phyloP scores from a whole-genome alignment of 805 yeast species.

The Pachysolen tannophilus region DNA sequence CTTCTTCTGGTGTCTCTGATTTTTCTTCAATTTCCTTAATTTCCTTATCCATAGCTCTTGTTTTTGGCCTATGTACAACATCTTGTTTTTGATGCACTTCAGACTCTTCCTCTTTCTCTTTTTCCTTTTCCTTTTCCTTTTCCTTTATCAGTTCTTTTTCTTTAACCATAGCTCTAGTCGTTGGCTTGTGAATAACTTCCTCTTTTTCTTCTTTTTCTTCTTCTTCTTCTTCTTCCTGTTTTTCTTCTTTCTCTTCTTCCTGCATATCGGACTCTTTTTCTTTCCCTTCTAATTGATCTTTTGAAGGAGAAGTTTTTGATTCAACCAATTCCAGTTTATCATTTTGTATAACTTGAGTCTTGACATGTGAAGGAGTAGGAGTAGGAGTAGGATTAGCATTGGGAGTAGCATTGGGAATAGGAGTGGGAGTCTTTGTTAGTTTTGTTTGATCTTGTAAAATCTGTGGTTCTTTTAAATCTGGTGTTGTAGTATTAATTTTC shows the following conservation, averaged over 20 bases:
- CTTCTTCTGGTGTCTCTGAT: slow-evolving; percentile 3
- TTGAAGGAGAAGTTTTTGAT: too few relatives aligned
- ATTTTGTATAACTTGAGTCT: too few relatives aligned
- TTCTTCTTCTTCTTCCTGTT: slow-evolving; percentile 6
- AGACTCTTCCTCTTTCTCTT: slow-evolving; percentile 6
- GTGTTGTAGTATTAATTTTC: too few relatives aligned
- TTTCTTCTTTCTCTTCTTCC: slow-evolving; percentile 8
- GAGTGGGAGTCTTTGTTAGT: background rate
- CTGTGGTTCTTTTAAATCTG: too few relatives aligned
- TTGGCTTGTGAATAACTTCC: slow-evolving; percentile 5
- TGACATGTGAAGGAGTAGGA: background rate
- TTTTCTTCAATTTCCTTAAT: slow-evolving; percentile 6
- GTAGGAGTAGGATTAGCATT: background rate
- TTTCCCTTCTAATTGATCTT: slow-evolving; percentile 1
- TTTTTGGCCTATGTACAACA: background rate
- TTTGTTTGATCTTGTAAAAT: too few relatives aligned
- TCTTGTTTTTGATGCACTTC: slow-evolving; percentile 3
- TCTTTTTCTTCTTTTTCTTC: slow-evolving; percentile 11
- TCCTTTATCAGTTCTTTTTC: slow-evolving; percentile 11
- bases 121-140: slow-evolving; percentile 7
- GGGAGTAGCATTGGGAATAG: background rate
- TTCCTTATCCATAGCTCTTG: slow-evolving; percentile 3
- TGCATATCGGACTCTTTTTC: slow-evolving; percentile 2
- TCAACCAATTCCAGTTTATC: too few relatives aligned
- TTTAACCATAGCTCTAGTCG: background rate